Conservation (phyloP, 176 grass and related monocot species). For the Secale cereale region DNA sequence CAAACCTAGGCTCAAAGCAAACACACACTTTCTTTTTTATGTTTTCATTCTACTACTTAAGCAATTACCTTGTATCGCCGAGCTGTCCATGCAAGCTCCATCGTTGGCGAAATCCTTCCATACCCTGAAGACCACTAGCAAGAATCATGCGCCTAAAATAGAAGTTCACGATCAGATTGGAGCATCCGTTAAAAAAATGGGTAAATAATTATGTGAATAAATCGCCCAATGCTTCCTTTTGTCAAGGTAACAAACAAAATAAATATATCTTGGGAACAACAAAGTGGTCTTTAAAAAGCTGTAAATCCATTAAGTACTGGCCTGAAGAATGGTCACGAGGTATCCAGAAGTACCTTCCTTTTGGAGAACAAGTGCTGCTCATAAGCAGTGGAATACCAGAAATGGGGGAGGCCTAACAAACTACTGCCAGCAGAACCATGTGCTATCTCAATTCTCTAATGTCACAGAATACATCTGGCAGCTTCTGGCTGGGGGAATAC, state of each 20-base stretch:
- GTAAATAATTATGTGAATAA: neutral
- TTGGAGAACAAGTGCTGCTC: neutral
- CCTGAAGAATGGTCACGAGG: neutral
- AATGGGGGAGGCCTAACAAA: neutral
- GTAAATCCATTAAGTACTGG: neutral
- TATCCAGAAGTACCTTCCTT: neutral
- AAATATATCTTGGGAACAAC: neutral
- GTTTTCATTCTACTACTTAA: neutral
- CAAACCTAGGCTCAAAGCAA: neutral
- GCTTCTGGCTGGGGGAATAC: neutral
- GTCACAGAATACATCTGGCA: neutral
- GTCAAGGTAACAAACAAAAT: neutral
- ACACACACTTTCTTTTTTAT: neutral
- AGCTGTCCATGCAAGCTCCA: slow-evolving; percentile 83
- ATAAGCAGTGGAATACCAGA: neutral
- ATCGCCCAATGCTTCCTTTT: neutral
- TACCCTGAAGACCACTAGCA: slow-evolving; percentile 66
- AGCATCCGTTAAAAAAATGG: neutral
- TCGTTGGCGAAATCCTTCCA: slow-evolving; percentile 85
- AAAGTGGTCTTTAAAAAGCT: neutral
- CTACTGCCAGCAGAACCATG: neutral
- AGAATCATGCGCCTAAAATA: slow-evolving; percentile 68
- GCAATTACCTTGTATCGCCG: slow-evolving; percentile 54
- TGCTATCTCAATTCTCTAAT: neutral
- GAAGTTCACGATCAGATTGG: slow-evolving; percentile 22